Conservation (phyloP, 495 filamentous ascomycete genomes). For the Chaetomidium leptoderma region DNA sequence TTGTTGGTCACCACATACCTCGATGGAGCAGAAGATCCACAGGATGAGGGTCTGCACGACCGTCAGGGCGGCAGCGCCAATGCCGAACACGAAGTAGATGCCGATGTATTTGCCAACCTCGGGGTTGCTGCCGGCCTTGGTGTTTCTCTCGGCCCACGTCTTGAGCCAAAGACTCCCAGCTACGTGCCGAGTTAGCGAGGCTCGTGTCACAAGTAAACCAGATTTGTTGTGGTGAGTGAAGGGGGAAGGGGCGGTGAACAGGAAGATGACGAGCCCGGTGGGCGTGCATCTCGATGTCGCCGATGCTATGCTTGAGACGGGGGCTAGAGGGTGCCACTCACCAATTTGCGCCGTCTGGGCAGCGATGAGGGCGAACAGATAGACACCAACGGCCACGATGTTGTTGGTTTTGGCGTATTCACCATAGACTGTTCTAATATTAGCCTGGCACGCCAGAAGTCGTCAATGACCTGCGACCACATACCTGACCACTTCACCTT, state of each 20-base stretch:
- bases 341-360: constrained; percentile 75
- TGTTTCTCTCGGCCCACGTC: constrained; percentile 79
- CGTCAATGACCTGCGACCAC: constrained; percentile 2
- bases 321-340: constrained; percentile 31
- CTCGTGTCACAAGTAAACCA: neutral
- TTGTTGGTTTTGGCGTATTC: constrained; percentile 96
- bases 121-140: constrained; percentile 60
- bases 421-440: constrained; percentile 54
- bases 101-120: constrained; percentile 86
- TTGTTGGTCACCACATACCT: constrained; percentile 50
- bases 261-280: too few species aligned
- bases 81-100: constrained; percentile 87
- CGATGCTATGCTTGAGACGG: neutral
- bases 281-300: neutral
- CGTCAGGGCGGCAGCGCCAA: constrained; percentile 81
- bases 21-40: constrained; percentile 99
- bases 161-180: constrained; percentile 88
- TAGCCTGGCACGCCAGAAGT: constrained; percentile 17
- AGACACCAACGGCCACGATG: constrained; percentile 73
- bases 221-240: too few species aligned
- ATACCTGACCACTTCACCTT: constrained; percentile 87
- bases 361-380: constrained; percentile 69
- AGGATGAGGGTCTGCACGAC: constrained; percentile 91
- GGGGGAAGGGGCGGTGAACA: neutral
- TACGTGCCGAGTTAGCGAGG: constrained; percentile 16